Evolutionary conservation across 1,139 yeast genomes (phyloP).

Genomic region (Yamadazyma atmosphaerica): DNA sequence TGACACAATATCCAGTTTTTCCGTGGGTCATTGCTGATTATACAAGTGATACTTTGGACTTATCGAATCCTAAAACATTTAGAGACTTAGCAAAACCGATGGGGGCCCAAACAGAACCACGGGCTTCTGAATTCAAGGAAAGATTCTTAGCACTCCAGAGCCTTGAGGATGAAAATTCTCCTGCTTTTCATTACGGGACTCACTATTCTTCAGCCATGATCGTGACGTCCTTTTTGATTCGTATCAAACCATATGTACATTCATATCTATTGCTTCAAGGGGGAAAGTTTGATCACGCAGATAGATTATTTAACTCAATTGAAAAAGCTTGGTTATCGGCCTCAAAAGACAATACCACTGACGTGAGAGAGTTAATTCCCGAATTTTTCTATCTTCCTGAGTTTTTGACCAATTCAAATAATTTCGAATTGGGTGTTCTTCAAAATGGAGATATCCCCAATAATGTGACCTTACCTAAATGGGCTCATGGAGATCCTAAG

Average conservation of each 20-base stretch:
- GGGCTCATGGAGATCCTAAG: conserved; percentile 78
- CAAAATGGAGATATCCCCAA: conserved; percentile 62
- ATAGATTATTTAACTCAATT: conserved; percentile 70
- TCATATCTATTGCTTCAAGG: conserved; percentile 79
- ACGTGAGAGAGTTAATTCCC: conserved; percentile 82
- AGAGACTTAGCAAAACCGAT: conserved; percentile 82
- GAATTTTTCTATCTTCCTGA: conserved; percentile 83
- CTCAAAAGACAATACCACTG: conserved; percentile 75
- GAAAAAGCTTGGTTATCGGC: conserved; percentile 79
- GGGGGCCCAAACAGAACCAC: conserved; percentile 73
- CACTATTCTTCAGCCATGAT: conserved; percentile 94
- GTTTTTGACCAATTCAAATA: conserved; percentile 61
- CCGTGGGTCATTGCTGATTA: conserved; percentile 91
- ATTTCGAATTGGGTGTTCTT: conserved; percentile 64
- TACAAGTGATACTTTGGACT: conserved; percentile 61
- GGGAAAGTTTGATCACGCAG: conserved; percentile 86
- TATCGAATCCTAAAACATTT: conserved; percentile 57
- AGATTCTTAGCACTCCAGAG: conserved; percentile 67
- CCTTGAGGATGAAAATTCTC: conserved; percentile 52
- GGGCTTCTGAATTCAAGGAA: conserved; percentile 65
- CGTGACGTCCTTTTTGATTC: conserved; percentile 72
- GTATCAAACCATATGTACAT: conserved; percentile 77
- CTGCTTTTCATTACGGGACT: conserved; percentile 88
- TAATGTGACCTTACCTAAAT: conserved; percentile 71
- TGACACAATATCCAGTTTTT: conserved; percentile 86